phyloP scores from a whole-genome alignment of 148 eudicot genomes.

The Polygonum maritimum region DNA sequence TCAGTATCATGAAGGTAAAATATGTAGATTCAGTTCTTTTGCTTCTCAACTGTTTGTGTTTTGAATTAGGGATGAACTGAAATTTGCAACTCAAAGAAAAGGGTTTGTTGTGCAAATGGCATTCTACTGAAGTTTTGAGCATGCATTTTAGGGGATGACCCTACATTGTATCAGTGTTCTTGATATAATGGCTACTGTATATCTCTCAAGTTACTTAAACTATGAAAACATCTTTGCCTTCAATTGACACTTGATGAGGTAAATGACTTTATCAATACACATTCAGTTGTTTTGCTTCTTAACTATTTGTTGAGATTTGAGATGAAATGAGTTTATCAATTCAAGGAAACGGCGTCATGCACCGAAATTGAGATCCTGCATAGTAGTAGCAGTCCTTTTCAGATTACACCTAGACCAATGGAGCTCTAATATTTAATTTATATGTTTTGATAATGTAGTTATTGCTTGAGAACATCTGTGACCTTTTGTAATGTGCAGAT shows the following conservation, averaged over 20 bases:
- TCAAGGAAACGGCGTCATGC: not conserved
- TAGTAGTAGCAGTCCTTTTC: not conserved
- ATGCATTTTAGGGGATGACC: not conserved
- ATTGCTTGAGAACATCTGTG: not conserved
- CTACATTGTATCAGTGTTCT: not conserved
- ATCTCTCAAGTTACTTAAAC: not conserved
- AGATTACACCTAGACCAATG: not conserved
- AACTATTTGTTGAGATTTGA: not conserved
- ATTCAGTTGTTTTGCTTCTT: not conserved
- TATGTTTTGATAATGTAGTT: not conserved
- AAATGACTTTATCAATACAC: not conserved
- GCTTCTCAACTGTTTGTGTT: not conserved
- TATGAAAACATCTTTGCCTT: not conserved
- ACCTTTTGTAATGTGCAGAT: slow-evolving; percentile 26
- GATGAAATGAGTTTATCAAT: not conserved
- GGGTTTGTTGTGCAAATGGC: not conserved
- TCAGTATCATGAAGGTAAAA: slow-evolving; percentile 43
- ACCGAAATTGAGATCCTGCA: not conserved
- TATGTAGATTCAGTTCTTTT: not conserved
- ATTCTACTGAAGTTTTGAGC: not conserved
- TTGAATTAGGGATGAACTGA: not conserved
- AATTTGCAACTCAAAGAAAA: not conserved
- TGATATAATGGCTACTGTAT: not conserved
- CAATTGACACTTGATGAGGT: slow-evolving; percentile 22
- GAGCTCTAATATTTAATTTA: not conserved